Conservation (phyloP, 768 basidiomycete genomes). For the Boletus edulis region DNA sequence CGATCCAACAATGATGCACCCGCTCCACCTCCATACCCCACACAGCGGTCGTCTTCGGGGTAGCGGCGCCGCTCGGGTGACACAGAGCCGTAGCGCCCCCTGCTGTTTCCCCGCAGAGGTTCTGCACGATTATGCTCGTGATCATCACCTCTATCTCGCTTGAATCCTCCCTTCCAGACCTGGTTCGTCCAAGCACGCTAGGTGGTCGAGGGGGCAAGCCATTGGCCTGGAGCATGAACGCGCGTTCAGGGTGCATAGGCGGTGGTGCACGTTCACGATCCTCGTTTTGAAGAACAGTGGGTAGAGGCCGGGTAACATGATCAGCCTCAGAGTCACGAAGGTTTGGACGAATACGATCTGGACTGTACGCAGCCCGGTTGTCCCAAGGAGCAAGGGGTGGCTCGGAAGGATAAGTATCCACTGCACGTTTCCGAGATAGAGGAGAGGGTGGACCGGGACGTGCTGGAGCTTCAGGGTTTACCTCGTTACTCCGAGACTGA, state of each 20-base stretch:
- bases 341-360: no score
- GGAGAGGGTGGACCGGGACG: no score
- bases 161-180: conserved; percentile 16
- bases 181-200: conserved; percentile 10
- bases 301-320: neutral
- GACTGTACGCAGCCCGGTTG: no score
- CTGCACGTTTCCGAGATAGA: no score
- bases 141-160: conserved; percentile 21
- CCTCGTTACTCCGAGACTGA: no score
- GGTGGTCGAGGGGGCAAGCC: conserved; percentile 29
- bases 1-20: conserved; percentile 40
- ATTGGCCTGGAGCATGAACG: conserved; percentile 27
- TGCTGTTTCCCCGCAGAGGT: conserved; percentile 12
- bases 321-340: no score
- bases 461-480: no score
- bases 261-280: conserved; percentile 12
- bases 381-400: no score
- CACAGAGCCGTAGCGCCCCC: neutral
- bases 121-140: conserved; percentile 21
- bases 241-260: conserved; percentile 32
- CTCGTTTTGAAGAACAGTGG: neutral
- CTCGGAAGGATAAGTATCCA: no score
- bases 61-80: conserved; percentile 21
- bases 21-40: neutral
- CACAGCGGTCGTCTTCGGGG: conserved; percentile 12